Conservation (phyloP, 768 basidiomycete species). For the Boletus vermiculosoides region DNA sequence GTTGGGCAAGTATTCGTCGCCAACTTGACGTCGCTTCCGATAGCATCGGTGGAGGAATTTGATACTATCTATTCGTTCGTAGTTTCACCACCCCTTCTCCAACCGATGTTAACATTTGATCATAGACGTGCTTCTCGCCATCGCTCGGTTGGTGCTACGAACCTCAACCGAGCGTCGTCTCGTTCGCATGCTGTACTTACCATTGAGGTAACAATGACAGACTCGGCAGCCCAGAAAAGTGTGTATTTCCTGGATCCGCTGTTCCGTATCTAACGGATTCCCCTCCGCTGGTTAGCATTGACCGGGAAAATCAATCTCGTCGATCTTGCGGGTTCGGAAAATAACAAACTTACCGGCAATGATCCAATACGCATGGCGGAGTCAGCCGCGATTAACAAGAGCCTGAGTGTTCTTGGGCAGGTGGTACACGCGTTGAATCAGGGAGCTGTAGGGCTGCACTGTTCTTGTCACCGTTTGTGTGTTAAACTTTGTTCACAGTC, state of each 20-base stretch:
- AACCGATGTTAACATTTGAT: background rate
- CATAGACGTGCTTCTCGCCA: conserved; percentile 67
- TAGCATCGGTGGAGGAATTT: conserved; percentile 48
- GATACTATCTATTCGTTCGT: conserved; percentile 45
- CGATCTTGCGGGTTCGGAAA: conserved; percentile 89
- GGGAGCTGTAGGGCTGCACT: conserved; percentile 48
- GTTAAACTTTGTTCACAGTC: conserved; percentile 40
- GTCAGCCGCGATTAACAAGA: conserved; percentile 87
- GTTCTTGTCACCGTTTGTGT: background rate
- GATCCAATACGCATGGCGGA: conserved; percentile 86
- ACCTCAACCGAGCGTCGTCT: conserved; percentile 80
- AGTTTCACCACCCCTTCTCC: background rate
- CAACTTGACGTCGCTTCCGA: conserved; percentile 42
- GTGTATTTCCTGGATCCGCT: conserved; percentile 16
- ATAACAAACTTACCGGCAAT: conserved; percentile 89
- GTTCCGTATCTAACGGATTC: background rate
- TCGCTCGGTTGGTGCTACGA: conserved; percentile 84
- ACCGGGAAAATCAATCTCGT: conserved; percentile 83
- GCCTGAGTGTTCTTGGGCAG: conserved; percentile 81
- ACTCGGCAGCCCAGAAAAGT: conserved; percentile 56
- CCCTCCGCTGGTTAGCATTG: conserved; percentile 41
- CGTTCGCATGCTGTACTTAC: conserved; percentile 87
- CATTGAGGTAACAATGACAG: conserved; percentile 60
- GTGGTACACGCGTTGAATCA: conserved; percentile 83
- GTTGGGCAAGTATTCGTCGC: conserved; percentile 54